Conservation (phyloP, 1,284 basidiomycete species). For the Hypsizygus ulmarius region DNA sequence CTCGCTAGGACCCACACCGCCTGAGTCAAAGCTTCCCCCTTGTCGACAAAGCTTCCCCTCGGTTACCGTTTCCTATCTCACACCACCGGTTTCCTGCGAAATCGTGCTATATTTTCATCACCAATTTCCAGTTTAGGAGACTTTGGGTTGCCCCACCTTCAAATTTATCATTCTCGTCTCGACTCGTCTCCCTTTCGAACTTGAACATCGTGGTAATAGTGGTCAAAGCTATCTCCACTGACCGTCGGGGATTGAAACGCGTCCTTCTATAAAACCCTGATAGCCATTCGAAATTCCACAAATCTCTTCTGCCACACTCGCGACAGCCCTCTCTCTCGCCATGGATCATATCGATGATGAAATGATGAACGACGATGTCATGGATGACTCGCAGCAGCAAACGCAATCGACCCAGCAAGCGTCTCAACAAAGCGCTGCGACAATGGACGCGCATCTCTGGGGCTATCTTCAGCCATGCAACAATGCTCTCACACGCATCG, state of each 20-base stretch:
- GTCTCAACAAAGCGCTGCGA: constrained; percentile 38
- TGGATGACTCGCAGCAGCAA: constrained; percentile 33
- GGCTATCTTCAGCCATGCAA: constrained; percentile 66
- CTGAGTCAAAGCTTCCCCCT: neutral
- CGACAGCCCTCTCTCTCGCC: neutral
- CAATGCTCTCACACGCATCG: constrained; percentile 46
- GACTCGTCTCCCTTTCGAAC: neutral
- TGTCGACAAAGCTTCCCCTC: neutral
- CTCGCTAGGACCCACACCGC: too few relatives aligned
- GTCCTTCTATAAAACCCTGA: too few relatives aligned
- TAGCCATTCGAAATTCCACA: neutral
- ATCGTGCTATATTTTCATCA: too few relatives aligned
- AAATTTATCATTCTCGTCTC: too few relatives aligned
- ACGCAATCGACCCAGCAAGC: constrained; percentile 54
- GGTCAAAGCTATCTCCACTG: too few relatives aligned
- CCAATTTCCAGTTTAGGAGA: too few relatives aligned
- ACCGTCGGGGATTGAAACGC: too few relatives aligned
- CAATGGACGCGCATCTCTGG: constrained; percentile 55
- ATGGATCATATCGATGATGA: constrained; percentile 23
- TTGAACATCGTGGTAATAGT: neutral
- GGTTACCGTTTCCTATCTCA: neutral
- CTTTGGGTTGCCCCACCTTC: neutral
- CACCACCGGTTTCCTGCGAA: neutral
- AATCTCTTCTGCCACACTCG: neutral
- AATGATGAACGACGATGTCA: constrained; percentile 19